Conservation (phyloP, 2,329 filamentous ascomycete genomes). For the Purpureocillium lavendulum region DNA sequence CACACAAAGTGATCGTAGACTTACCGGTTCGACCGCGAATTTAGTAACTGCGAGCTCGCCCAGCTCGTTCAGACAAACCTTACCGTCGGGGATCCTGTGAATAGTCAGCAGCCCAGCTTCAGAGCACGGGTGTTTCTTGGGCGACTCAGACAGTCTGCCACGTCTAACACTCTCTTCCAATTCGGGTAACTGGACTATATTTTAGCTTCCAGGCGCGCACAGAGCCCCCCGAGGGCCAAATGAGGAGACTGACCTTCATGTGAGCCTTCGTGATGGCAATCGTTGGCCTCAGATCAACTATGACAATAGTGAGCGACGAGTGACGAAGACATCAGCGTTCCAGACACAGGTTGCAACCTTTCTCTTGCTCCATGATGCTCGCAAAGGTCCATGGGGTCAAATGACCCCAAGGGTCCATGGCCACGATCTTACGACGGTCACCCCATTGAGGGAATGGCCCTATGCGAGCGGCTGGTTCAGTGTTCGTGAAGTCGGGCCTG, state of each 20-base stretch:
- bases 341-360: conserved; percentile 39
- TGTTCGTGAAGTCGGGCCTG: conserved; percentile 60
- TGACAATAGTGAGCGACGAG: too few relatives aligned
- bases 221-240: not conserved
- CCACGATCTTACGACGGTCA: conserved; percentile 88
- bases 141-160: conserved; percentile 54
- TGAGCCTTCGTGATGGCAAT: conserved; percentile 89
- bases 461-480: conserved; percentile 82
- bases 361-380: conserved; percentile 67
- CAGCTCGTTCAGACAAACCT: conserved; percentile 76
- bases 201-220: not conserved
- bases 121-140: not conserved
- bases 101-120: conserved; percentile 8
- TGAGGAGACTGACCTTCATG: conserved; percentile 55
- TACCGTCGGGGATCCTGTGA: conserved; percentile 61
- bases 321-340: too few relatives aligned
- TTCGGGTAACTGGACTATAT: conserved; percentile 59
- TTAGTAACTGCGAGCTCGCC: conserved; percentile 94
- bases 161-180: conserved; percentile 78
- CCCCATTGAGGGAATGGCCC: conserved; percentile 86
- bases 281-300: conserved; percentile 77
- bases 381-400: conserved; percentile 77
- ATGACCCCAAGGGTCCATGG: conserved; percentile 94
- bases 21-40: conserved; percentile 87
- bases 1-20: conserved; percentile 17